Evolutionary conservation across 129 eudicot genomes (phyloP), one percentile per base, ranked within the genome.

Genomic region (Rutidosis leptorrhynchoides): DNA sequence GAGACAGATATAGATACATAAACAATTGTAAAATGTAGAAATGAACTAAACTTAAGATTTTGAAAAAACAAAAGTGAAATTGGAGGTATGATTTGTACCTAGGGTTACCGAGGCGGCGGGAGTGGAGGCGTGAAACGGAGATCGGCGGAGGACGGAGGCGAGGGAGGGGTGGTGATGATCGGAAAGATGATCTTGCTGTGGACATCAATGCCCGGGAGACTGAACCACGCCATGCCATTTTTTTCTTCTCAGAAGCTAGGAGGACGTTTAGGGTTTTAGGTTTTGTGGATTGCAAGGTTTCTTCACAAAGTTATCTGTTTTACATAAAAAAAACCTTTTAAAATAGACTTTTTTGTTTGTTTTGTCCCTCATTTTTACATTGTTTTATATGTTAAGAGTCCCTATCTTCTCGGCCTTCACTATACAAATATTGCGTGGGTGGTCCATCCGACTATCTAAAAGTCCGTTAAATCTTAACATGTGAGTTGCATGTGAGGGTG

Each of bases 151-250:
- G 85, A 55, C 78, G 83, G 77, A 84, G 84, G 70, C 81, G 83
- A 27, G 80, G 79, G 5, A 87, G 77, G 4, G 90, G 77, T 11
- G 85, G 65, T 15, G 95, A 71, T 7, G 93, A 77, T 48, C 95
- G 95, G 74, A 64, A 64, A 29, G 87, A 25, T 25, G 95, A 28
- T 75, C 95, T 74, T 57, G 93, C 85, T 59, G 95, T 56, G 78
- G 97, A 87, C 75, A 84, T 74, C 19, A 90, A 69, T 58, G 93
- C 70, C 74, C 97, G 64, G 49, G 97, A 81, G 57, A 87, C 19
- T 15, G 95, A 87, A 68, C 92, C 90, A 62, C 93, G 95, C 86
- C 91, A 87, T 52, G 97, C 97, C 97, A 90, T 90, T 71, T 74
- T 49, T 6, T 49, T n/a, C 23, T 46, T 48, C 21, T 19, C 45